Percentiles rank a stretch among this genome's conserved stretches.
phyloP scores from a whole-genome alignment of 495 filamentous ascomycete species.

The Aspergillus diversus region DNA sequence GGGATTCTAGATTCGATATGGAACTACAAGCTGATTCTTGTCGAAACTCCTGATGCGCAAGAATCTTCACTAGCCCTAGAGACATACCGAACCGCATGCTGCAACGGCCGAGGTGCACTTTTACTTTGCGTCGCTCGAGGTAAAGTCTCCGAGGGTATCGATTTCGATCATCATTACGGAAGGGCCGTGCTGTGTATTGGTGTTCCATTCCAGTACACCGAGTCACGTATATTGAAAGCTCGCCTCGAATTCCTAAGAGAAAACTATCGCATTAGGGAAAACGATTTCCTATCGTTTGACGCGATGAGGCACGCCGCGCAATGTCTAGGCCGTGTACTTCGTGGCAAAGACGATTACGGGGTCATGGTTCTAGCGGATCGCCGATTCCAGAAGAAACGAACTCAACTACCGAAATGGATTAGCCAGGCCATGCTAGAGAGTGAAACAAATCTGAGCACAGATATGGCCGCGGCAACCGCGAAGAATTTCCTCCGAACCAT shows the following conservation, averaged over 20 bases:
- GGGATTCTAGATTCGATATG: conserved; percentile 95
- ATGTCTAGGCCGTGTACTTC: conserved; percentile 91
- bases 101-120: conserved; percentile 92
- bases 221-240: conserved; percentile 95
- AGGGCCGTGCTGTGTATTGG: conserved; percentile 96
- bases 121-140: conserved; percentile 94
- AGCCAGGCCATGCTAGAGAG: conserved; percentile 81
- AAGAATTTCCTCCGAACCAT: conserved; percentile 89
- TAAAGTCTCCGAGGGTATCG: conserved; percentile 96
- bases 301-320: conserved; percentile 98
- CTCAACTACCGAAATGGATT: conserved; percentile 97
- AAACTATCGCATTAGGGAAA: conserved; percentile 95
- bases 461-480: conserved; percentile 89
- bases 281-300: conserved; percentile 98
- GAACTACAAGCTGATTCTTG: conserved; percentile 98
- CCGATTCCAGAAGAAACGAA: conserved; percentile 85
- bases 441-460: conserved; percentile 86
- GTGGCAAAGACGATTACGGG: conserved; percentile 98
- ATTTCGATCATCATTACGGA: conserved; percentile 99
- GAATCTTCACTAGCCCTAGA: conserved; percentile 95
- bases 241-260: conserved; percentile 94
- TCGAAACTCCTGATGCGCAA: conserved; percentile 96
- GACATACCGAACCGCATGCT: conserved; percentile 95
- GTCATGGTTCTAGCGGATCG: conserved; percentile 97
- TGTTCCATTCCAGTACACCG: conserved; percentile 98